These are phyloP conservation scores for Basidiobolus meristosporus DNA, from an alignment of 371 early-diverging fungal species.

Conservation along the genomic window DNA sequence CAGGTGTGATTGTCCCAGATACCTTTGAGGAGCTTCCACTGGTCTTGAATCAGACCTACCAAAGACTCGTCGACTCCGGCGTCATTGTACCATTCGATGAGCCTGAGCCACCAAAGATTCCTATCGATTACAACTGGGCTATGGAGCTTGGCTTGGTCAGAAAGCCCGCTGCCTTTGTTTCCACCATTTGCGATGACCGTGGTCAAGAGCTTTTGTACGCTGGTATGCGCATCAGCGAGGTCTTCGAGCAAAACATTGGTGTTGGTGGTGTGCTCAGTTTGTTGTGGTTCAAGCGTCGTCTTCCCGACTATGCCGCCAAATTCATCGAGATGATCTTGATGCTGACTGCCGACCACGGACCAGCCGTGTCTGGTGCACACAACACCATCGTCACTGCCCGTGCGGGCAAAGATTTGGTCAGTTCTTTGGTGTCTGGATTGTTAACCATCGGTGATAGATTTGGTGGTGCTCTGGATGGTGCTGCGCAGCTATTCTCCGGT, in stretches of 20 bases:
- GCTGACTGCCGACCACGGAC: constrained; percentile 97
- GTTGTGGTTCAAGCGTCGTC: constrained; percentile 94
- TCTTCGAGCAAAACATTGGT: constrained; percentile 94
- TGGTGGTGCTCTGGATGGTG: constrained; percentile 94
- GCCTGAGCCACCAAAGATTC: constrained; percentile 93
- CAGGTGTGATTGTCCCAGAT: constrained; percentile 83
- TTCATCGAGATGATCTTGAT: constrained; percentile 98
- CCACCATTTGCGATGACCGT: constrained; percentile 96
- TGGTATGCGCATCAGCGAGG: constrained; percentile 93
- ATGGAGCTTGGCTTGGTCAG: constrained; percentile 95
- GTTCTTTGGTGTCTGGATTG: constrained; percentile 84
- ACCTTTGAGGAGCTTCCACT: constrained; percentile 90
- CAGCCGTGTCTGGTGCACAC: constrained; percentile 86
- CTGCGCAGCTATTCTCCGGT: constrained; percentile 70
- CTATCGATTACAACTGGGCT: constrained; percentile 97
- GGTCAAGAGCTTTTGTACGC: constrained; percentile 96
- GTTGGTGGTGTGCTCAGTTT: constrained; percentile 92
- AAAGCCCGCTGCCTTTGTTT: constrained; percentile 94
- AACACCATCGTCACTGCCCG: constrained; percentile 97
- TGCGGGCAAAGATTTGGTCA: constrained; percentile 93
- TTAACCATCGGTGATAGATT: constrained; percentile 91
- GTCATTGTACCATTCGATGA: constrained; percentile 52
- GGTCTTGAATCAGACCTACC: constrained; percentile 55
- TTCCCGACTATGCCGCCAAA: constrained; percentile 86
- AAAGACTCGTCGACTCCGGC: constrained; percentile 53